These are phyloP conservation scores for Solanum chacoense DNA, from an alignment of 305 asterid species.

Conservation along the genomic window DNA sequence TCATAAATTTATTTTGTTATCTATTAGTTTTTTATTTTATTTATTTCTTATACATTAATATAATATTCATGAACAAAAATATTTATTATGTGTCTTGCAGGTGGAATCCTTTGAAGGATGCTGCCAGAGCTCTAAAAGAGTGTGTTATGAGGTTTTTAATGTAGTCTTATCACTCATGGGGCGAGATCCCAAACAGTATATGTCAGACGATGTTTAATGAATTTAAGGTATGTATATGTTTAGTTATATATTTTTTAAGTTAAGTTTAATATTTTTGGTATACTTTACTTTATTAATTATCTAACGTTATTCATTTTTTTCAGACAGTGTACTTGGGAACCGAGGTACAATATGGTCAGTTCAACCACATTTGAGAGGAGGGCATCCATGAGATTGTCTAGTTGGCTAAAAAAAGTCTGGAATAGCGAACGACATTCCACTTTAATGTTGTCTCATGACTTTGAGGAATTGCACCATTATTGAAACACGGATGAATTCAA, in stretches of 20 bases:
- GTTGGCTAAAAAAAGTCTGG: background rate
- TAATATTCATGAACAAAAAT: background rate
- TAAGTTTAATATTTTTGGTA: no score
- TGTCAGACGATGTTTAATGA: background rate
- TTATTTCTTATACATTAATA: no score
- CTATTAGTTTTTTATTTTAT: background rate
- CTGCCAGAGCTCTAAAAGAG: background rate
- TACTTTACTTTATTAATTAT: no score
- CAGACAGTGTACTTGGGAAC: background rate
- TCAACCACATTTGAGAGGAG: background rate
- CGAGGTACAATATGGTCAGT: background rate
- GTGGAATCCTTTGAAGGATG: background rate
- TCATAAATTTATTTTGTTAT: no score
- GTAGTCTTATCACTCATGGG: background rate
- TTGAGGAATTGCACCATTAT: background rate
- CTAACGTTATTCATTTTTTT: background rate
- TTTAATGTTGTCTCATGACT: background rate
- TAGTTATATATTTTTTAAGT: no score
- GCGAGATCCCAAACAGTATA: background rate
- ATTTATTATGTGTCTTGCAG: background rate
- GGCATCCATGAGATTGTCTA: background rate
- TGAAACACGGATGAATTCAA: background rate
- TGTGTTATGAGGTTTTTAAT: background rate
- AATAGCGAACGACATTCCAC: background rate
- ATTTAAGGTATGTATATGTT: background rate